phyloP scores from a whole-genome alignment of 371 early-diverging fungal genomes.

The Apophysomyces ossiformis region DNA sequence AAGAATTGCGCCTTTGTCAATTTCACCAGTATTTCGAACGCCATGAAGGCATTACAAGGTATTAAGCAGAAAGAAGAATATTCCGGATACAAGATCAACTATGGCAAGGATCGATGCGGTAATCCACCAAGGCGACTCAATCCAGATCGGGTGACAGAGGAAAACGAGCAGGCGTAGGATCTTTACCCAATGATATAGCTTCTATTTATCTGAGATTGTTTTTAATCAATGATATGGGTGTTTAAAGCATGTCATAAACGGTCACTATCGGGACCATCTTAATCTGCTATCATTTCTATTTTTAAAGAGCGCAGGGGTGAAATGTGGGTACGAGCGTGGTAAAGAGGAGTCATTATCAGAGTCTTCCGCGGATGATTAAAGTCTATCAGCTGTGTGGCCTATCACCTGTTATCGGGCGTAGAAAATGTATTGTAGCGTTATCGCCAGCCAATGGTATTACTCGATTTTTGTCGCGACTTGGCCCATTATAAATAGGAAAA shows the following conservation, averaged over 20 bases:
- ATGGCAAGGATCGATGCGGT: conserved; percentile 88
- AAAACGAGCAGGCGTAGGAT: neutral
- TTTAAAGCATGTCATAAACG: conserved; percentile 9
- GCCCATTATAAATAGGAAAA: conserved; percentile 8
- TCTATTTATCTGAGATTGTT: conserved; percentile 5
- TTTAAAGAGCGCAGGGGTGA: conserved; percentile 12
- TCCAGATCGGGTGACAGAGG: neutral
- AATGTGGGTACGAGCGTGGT: conserved; percentile 11
- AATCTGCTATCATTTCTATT: conserved; percentile 7
- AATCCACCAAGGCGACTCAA: conserved; percentile 40
- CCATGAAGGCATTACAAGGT: conserved; percentile 73
- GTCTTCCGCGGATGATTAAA: conserved; percentile 10
- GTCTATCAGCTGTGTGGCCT: conserved; percentile 8
- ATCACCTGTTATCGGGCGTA: conserved; percentile 5
- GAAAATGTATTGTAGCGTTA: conserved; percentile 10
- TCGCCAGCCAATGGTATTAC: neutral
- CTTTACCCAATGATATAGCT: neutral
- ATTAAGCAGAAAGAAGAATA: conserved; percentile 66
- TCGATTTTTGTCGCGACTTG: conserved; percentile 1
- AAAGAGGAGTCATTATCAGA: neutral
- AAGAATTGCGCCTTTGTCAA: conserved; percentile 87
- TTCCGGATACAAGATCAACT: conserved; percentile 63
- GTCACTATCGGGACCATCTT: conserved; percentile 9
- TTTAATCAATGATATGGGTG: conserved; percentile 3
- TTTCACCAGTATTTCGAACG: conserved; percentile 70